Conservation (phyloP, 2,329 filamentous ascomycete genomes). For the Sarocladium strictum region DNA sequence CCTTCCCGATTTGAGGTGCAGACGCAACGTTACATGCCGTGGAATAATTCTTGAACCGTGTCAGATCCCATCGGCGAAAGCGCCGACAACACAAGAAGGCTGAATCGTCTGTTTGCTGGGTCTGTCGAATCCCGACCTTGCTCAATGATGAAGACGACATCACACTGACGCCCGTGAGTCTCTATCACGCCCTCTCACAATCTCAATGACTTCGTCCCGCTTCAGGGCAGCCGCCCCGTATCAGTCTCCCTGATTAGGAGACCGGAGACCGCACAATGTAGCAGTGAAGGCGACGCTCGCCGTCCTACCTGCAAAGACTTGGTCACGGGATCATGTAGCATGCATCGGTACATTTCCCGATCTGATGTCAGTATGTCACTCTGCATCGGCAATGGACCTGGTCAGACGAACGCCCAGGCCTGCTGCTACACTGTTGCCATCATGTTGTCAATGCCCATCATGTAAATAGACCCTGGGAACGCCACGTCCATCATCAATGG, state of each 20-base stretch:
- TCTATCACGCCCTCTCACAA: neutral
- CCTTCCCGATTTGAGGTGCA: neutral
- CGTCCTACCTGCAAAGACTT: neutral
- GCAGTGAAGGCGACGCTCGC: neutral
- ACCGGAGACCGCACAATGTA: neutral
- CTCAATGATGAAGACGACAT: no score
- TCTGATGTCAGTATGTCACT: constrained; percentile 2
- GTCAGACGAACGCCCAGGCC: neutral
- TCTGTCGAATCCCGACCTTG: neutral
- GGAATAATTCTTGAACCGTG: neutral
- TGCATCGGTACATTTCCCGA: constrained; percentile 8
- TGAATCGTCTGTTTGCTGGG: neutral
- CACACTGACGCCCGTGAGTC: neutral
- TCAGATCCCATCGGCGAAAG: no score
- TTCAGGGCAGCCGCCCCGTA: neutral
- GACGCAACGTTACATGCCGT: constrained; percentile 9
- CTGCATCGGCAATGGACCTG: constrained; percentile 4
- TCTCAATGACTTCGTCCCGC: neutral
- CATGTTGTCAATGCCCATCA: no score
- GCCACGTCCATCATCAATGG: neutral
- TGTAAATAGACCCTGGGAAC: neutral
- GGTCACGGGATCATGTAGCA: neutral
- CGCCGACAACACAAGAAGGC: no score
- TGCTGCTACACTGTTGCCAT: neutral
- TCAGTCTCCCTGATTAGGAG: neutral